phyloP scores from a whole-genome alignment of 306 rosid genomes.

The Vachellia pachyceras region DNA sequence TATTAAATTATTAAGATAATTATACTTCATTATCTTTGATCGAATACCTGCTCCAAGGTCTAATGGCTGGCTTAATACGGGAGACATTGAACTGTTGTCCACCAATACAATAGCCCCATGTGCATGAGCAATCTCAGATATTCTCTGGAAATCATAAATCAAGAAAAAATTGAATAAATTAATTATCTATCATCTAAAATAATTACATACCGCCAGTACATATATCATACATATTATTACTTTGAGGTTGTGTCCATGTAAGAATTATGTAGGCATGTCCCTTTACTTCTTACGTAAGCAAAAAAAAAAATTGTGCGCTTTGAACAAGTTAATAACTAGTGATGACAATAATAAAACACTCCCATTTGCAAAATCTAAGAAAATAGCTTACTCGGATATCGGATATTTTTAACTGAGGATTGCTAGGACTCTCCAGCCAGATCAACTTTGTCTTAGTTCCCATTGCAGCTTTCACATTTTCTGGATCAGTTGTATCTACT shows the following conservation, averaged over 20 bases:
- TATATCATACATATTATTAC: background rate
- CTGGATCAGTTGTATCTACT: slow-evolving; percentile 71
- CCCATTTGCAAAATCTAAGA: too few species aligned
- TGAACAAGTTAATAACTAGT: too few species aligned
- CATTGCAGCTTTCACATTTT: slow-evolving; percentile 82
- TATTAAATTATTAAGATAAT: too few species aligned
- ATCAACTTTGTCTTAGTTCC: slow-evolving; percentile 76
- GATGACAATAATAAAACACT: too few species aligned
- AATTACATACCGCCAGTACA: background rate
- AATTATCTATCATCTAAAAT: background rate
- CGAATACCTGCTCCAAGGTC: slow-evolving; percentile 87
- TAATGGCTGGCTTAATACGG: slow-evolving; percentile 82
- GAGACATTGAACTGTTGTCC: slow-evolving; percentile 95
- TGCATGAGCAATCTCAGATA: slow-evolving; percentile 76
- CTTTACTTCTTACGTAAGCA: background rate
- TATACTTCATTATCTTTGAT: too few species aligned
- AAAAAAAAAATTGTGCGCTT: too few species aligned
- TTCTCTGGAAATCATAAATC: slow-evolving; percentile 55
- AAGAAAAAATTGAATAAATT: background rate
- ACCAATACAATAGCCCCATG: slow-evolving; percentile 76
- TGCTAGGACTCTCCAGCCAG: slow-evolving; percentile 96
- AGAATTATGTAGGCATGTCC: too few species aligned
- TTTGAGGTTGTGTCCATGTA: background rate
- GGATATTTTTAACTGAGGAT: slow-evolving; percentile 77
- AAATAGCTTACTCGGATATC: slow-evolving; percentile 78